A percentile compares a stretch with the other conserved stretches of the same genome.
Evolutionary conservation across 768 basidiomycete species (phyloP).

Genomic region (Pleurotus cornucopiae): DNA sequence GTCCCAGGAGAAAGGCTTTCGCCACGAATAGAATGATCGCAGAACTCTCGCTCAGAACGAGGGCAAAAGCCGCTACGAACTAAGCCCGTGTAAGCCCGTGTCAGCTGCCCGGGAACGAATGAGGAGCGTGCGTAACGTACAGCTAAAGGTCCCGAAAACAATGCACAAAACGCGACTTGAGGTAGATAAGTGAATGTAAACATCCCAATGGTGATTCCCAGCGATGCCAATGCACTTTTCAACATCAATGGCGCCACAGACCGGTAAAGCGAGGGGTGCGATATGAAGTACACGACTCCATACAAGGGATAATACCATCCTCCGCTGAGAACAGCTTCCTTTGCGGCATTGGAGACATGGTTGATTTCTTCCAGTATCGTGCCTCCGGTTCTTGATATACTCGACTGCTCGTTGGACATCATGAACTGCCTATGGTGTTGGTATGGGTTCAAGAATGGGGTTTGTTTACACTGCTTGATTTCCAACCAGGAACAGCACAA

Average conservation of each 20-base stretch:
- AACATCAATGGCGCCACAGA: slow-evolving; percentile 31
- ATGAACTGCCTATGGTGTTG: background rate
- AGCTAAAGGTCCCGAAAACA: slow-evolving; percentile 63
- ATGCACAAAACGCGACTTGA: slow-evolving; percentile 57
- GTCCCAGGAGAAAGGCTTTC: slow-evolving; percentile 29
- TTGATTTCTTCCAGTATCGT: background rate
- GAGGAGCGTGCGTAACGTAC: background rate
- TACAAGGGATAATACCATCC: slow-evolving; percentile 35
- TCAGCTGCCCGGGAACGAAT: background rate
- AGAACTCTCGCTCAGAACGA: slow-evolving; percentile 41
- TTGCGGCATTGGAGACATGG: slow-evolving; percentile 11
- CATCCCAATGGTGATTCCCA: slow-evolving; percentile 36
- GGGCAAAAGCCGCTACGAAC: slow-evolving; percentile 45
- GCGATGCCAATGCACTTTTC: slow-evolving; percentile 33
- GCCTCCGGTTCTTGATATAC: background rate
- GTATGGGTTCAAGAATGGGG: background rate
- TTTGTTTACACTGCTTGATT: no score
- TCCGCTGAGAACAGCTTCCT: slow-evolving; percentile 29
- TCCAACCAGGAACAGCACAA: no score
- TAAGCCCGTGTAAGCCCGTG: background rate
- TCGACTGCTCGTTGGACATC: background rate
- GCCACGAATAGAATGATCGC: slow-evolving; percentile 30
- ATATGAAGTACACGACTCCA: slow-evolving; percentile 30
- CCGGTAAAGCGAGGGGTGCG: slow-evolving; percentile 30
- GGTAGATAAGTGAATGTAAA: slow-evolving; percentile 63